Evolutionary conservation across 768 basidiomycete species (phyloP).

Genomic region (Phlebiopsis gigantea): DNA sequence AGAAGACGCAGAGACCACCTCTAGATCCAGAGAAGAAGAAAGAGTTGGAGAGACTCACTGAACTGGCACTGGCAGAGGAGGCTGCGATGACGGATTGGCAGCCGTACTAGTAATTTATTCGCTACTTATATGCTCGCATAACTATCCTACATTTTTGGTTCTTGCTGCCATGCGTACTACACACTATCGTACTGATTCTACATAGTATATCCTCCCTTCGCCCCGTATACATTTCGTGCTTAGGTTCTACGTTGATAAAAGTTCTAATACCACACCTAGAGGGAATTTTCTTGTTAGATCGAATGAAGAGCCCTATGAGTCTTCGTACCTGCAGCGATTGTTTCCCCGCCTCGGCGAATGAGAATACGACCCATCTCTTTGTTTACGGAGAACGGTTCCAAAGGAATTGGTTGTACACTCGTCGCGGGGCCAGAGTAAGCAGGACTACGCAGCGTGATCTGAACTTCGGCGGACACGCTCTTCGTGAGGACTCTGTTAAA

Average conservation of each 20-base stretch:
- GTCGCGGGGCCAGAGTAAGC: conserved; percentile 42
- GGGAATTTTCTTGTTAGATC: neutral
- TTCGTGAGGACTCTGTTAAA: conserved; percentile 68
- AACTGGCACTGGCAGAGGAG: conserved; percentile 13
- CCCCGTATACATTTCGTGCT: neutral
- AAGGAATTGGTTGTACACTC: conserved; percentile 58
- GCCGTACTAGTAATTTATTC: conserved; percentile 12
- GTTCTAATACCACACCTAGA: conserved; percentile 12
- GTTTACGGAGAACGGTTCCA: conserved; percentile 82
- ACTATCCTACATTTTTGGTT: neutral
- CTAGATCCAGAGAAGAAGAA: neutral
- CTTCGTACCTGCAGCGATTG: conserved; percentile 74
- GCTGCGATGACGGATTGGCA: conserved; percentile 8
- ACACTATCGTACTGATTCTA: neutral
- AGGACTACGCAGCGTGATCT: conserved; percentile 65
- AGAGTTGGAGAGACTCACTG: neutral
- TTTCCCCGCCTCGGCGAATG: conserved; percentile 85
- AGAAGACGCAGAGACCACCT: neutral
- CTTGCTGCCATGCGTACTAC: neutral
- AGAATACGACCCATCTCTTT: conserved; percentile 96
- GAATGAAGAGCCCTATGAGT: neutral
- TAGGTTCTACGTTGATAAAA: neutral
- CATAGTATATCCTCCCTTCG: no score
- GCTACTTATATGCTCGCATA: conserved; percentile 3
- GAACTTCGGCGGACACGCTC: conserved; percentile 77